Evolutionary conservation across 805 yeast genomes (phyloP).

Genomic region (Metschnikowia bowlesiae): DNA sequence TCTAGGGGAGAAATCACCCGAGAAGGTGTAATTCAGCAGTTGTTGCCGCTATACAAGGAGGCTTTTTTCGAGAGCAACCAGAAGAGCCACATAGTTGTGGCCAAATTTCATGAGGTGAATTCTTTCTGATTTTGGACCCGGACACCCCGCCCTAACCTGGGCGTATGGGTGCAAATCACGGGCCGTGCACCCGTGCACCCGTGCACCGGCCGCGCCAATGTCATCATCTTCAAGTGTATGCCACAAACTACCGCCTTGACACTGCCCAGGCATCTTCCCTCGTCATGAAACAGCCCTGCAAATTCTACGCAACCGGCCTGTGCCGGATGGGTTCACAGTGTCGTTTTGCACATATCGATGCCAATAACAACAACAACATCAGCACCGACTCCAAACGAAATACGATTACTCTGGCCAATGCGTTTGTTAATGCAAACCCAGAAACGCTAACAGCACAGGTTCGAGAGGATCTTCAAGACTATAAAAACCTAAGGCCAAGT

Average conservation of each 20-base stretch:
- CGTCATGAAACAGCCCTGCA: conserved; percentile 16
- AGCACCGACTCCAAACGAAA: conserved; percentile 4
- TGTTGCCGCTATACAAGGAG: conserved; percentile 53
- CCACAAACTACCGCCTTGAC: background rate
- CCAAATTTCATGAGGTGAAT: conserved; percentile 14
- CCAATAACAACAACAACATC: conserved; percentile 3
- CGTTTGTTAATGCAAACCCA: conserved; percentile 8
- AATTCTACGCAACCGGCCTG: conserved; percentile 22
- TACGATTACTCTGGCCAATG: conserved; percentile 4
- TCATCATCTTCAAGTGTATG: background rate
- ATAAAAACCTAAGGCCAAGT: conserved; percentile 20
- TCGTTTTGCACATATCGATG: conserved; percentile 20
- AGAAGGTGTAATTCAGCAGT: conserved; percentile 50
- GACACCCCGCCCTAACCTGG: too few species aligned
- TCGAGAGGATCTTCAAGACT: conserved; percentile 22
- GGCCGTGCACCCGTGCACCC: conserved; percentile 3
- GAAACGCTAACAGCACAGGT: conserved; percentile 16
- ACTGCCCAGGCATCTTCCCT: background rate
- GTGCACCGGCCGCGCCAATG: conserved; percentile 5
- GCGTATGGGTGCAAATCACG: conserved; percentile 6
- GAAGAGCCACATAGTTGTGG: conserved; percentile 15
- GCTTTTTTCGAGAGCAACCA: conserved; percentile 40
- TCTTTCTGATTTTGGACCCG: background rate
- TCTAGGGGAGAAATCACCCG: conserved; percentile 59
- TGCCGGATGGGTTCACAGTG: conserved; percentile 28